Evolutionary conservation across 2,329 filamentous ascomycete species (phyloP).

Genomic region (Chalaropsis ovoidea): DNA sequence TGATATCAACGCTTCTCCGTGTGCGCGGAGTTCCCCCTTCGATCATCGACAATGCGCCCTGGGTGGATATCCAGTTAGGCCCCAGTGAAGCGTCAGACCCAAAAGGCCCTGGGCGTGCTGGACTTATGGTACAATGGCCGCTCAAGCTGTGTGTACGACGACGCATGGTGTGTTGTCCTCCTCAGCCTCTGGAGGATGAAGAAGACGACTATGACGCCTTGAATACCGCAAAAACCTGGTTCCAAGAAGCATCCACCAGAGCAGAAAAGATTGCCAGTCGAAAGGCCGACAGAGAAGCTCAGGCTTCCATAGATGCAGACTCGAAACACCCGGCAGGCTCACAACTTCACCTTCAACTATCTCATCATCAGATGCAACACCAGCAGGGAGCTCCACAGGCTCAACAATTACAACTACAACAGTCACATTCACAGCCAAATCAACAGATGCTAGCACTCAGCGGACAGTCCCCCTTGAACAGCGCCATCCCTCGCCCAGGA

Average conservation of each 20-base stretch:
- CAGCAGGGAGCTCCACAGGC: neutral
- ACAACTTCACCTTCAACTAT: neutral
- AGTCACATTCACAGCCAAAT: neutral
- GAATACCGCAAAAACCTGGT: slow-evolving; percentile 42
- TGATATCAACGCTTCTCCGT: slow-evolving; percentile 43
- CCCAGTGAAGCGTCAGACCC: slow-evolving; percentile 38
- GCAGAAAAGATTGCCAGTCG: slow-evolving; percentile 41
- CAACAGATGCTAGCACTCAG: slow-evolving; percentile 36
- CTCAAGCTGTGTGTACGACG: slow-evolving; percentile 45
- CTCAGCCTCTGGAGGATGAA: slow-evolving; percentile 33
- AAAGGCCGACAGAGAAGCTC: slow-evolving; percentile 41
- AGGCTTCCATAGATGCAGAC: slow-evolving; percentile 21
- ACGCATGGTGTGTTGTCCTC: slow-evolving; percentile 36
- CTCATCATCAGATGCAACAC: neutral
- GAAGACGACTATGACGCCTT: slow-evolving; percentile 42
- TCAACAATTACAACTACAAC: slow-evolving; percentile 7
- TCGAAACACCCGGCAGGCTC: neutral
- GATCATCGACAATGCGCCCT: slow-evolving; percentile 38
- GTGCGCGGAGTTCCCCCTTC: slow-evolving; percentile 41
- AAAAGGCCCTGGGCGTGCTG: slow-evolving; percentile 33
- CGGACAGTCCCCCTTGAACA: slow-evolving; percentile 41
- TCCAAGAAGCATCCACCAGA: slow-evolving; percentile 36
- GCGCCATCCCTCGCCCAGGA: slow-evolving; percentile 41
- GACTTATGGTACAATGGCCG: slow-evolving; percentile 45
- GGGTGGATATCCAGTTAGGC: slow-evolving; percentile 44